Evolutionary conservation across 495 filamentous ascomycete genomes (phyloP).

Genomic region (Penicillium canariense): DNA sequence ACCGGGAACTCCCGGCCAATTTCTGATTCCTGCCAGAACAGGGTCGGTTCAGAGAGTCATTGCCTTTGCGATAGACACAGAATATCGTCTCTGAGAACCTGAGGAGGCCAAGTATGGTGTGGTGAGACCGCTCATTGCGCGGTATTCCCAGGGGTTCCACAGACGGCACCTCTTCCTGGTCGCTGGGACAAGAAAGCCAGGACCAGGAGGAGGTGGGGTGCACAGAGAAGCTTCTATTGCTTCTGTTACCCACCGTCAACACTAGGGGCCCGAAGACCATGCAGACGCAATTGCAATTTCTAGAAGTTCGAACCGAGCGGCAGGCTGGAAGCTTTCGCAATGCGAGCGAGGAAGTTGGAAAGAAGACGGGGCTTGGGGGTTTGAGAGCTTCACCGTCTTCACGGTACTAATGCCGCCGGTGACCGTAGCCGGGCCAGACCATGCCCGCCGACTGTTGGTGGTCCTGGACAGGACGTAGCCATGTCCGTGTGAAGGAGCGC

Average conservation of each 20-base stretch:
- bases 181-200: neutral
- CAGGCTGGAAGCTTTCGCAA: conserved; percentile 3
- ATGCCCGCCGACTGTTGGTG: too few species aligned
- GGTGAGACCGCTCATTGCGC: conserved; percentile 6
- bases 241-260: conserved; percentile 22
- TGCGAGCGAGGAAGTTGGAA: neutral
- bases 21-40: conserved; percentile 10
- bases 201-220: neutral
- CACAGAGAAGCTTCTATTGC: conserved; percentile 21
- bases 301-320: conserved; percentile 20
- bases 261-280: conserved; percentile 4
- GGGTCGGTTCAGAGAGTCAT: neutral
- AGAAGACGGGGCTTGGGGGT: conserved; percentile 3
- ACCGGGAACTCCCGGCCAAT: conserved; percentile 20
- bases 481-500: neutral
- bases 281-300: conserved; percentile 25
- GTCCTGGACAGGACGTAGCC: neutral
- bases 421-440: too few species aligned
- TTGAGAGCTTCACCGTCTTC: neutral
- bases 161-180: neutral
- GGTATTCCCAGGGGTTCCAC: neutral
- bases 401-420: too few species aligned
- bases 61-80: neutral
- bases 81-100: too few species aligned
- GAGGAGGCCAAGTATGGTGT: neutral